Evolutionary conservation across 2,329 filamentous ascomycete species (phyloP).

Genomic region (Pseudogymnoascus pannorum): DNA sequence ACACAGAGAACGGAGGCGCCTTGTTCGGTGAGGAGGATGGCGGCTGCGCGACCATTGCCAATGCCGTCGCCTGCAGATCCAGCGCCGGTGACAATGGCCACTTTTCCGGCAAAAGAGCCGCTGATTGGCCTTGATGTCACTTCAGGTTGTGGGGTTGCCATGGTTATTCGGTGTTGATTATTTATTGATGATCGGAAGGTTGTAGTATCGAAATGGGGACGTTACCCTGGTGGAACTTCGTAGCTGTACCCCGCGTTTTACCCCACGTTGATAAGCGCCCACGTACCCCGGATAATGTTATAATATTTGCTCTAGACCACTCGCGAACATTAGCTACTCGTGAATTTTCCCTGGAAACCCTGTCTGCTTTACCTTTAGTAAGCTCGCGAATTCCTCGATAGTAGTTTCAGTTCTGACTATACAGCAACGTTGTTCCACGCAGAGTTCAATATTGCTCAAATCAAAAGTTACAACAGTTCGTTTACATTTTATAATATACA

Average conservation of each 20-base stretch:
- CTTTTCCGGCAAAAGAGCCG: slow-evolving; percentile 35
- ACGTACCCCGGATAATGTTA: not conserved
- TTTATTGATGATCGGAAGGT: not conserved
- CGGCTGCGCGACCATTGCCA: slow-evolving; percentile 51
- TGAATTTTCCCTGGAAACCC: not conserved
- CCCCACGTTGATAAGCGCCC: not conserved
- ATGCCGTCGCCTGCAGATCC: slow-evolving; percentile 49
- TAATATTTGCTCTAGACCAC: not conserved
- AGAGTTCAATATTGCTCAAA: not conserved
- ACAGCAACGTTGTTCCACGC: too few species aligned
- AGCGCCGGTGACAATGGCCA: slow-evolving; percentile 53
- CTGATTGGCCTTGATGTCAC: slow-evolving; percentile 14
- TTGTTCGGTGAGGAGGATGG: slow-evolving; percentile 51
- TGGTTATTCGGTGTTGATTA: not conserved
- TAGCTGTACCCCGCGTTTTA: not conserved
- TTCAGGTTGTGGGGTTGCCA: not conserved
- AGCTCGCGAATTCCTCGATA: not conserved
- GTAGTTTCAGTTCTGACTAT: not conserved
- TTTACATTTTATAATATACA: not conserved
- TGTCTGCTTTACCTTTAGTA: not conserved
- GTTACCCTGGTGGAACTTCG: not conserved
- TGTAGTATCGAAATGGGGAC: not conserved
- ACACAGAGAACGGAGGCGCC: slow-evolving; percentile 51
- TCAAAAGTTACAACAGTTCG: not conserved
- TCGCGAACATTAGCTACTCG: not conserved